Evolutionary conservation across 768 basidiomycete species (phyloP).

Genomic region (Kwoniella europaea): DNA sequence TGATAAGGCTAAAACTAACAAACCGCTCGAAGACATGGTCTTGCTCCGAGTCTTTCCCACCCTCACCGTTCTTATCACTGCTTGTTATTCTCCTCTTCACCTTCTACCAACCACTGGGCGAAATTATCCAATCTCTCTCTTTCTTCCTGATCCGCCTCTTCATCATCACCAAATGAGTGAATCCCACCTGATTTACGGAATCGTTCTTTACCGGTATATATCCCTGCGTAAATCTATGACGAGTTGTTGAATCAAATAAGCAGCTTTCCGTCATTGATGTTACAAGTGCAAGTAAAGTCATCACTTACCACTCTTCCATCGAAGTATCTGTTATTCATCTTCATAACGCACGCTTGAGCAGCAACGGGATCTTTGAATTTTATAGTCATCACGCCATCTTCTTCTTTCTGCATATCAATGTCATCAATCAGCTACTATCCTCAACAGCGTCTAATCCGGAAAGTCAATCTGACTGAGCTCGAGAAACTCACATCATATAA

Average conservation of each 20-base stretch:
- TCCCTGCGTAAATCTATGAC: slow-evolving; percentile 69
- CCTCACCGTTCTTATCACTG: slow-evolving; percentile 2
- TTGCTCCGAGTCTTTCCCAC: no score
- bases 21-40: no score
- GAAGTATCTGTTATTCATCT: slow-evolving; percentile 94
- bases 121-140: slow-evolving; percentile 85
- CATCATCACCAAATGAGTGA: slow-evolving; percentile 68
- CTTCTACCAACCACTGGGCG: slow-evolving; percentile 77
- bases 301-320: slow-evolving; percentile 67
- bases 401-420: slow-evolving; percentile 71
- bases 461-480: no score
- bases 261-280: neutral
- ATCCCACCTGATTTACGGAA: slow-evolving; percentile 72
- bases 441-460: neutral
- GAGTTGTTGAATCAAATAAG: neutral
- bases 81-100: slow-evolving; percentile 34
- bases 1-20: no score
- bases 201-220: slow-evolving; percentile 79
- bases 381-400: slow-evolving; percentile 92
- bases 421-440: slow-evolving; percentile 10
- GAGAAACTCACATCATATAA: slow-evolving; percentile 81
- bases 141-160: slow-evolving; percentile 66
- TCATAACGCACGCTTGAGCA: slow-evolving; percentile 91
- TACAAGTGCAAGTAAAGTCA: no score
- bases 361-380: slow-evolving; percentile 92